Percentiles rank a stretch among this genome's conserved stretches.
Evolutionary conservation across 306 rosid species (phyloP).

Genomic region (Acacia confusa): DNA sequence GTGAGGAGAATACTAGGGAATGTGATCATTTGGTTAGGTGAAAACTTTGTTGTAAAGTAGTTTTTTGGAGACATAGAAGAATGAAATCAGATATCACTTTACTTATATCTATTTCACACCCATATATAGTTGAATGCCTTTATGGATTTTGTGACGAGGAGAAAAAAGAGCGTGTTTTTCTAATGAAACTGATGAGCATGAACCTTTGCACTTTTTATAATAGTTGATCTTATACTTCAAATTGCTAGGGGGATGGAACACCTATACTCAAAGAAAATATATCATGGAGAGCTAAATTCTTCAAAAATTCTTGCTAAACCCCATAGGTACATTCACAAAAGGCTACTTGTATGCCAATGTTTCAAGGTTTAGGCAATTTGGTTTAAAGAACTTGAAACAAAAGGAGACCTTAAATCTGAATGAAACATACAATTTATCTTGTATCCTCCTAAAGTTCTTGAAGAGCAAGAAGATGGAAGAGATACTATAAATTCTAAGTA

Average conservation of each 20-base stretch:
- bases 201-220: constrained; percentile 65
- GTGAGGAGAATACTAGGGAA: constrained; percentile 74
- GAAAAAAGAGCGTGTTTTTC: constrained; percentile 68
- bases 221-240: constrained; percentile 84
- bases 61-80: constrained; percentile 61
- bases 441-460: constrained; percentile 86
- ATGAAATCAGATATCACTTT: constrained; percentile 56
- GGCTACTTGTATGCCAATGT: constrained; percentile 72
- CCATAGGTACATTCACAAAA: constrained; percentile 58
- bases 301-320: constrained; percentile 68
- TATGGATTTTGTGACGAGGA: constrained; percentile 85
- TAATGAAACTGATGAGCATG: constrained; percentile 83
- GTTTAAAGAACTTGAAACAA: constrained; percentile 34
- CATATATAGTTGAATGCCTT: constrained; percentile 61
- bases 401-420: constrained; percentile 56
- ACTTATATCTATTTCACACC: constrained; percentile 72
- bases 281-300: constrained; percentile 78
- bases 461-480: constrained; percentile 66
- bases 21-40: constrained; percentile 77
- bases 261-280: constrained; percentile 69
- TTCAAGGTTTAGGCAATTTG: constrained; percentile 62
- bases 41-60: constrained; percentile 68
- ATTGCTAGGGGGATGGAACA: constrained; percentile 89
- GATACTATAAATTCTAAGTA: constrained; percentile 42
- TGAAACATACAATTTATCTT: constrained; percentile 64